Base-by-base conservation (phyloP, 140 eudicot genomes). In the Bidens hawaiensis region DNA sequence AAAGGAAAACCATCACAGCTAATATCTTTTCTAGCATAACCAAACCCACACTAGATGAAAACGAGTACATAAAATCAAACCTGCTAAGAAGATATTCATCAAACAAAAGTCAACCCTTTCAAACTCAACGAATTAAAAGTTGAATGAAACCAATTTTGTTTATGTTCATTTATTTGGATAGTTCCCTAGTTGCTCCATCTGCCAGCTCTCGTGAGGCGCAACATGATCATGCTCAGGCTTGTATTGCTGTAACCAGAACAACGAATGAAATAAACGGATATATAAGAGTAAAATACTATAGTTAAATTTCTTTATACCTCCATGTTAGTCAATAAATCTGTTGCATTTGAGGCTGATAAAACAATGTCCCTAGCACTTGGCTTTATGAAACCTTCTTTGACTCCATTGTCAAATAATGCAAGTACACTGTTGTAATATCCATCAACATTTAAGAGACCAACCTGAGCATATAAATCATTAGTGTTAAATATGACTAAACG, bases 181-280 rank as follows among this genome's bases (percentile, higher is more conserved):
- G 45, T 79, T 65, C 21, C 90, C 97, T 36, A 89, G 82, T 76
- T 85, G 77, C 81, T 82, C 81, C 85, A 77, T 83, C 72, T 87
- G 83, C 97, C 97, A 90, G 74, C 95, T 86, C 56, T 90, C 97
- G 11, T 90, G 95, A 49, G 97, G 87, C 33, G 97, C 97, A 38
- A 86, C 80, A 34, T 83, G 80, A 5, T 72, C 87, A 69, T 90
- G 77, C 14, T 67, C 78, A 40, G 94, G 82, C 18, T 67, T 77
- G 70, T 60, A 78, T 79, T 86, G 81, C 97, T 90, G 82, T 73
- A 28, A 13, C 16, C 16, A 18, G 8, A 15, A 68, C 63, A 58
- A 45, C 47, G 19, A 49, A 53, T 46, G 25, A 54, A 14, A 58
- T 21, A 38, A 28, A 28, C 2, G 14, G 14, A 38, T 10, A 48